Conservation (phyloP, 805 yeast species). For the Nakazawaea holstii region DNA sequence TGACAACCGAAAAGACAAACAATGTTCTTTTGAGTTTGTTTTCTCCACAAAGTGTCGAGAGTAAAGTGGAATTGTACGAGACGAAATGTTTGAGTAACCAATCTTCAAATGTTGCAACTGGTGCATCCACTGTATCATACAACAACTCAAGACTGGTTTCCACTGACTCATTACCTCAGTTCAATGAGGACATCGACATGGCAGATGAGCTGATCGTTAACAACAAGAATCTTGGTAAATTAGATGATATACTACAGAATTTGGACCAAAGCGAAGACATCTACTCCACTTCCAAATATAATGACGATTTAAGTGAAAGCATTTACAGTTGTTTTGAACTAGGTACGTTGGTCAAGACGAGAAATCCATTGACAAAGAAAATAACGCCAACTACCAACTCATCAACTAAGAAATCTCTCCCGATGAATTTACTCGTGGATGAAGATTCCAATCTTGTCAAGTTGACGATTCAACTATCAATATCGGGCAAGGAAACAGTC, state of each 20-base stretch:
- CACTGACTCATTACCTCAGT: neutral
- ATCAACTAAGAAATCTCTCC: neutral
- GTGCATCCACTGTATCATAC: neutral
- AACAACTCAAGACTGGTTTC: neutral
- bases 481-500: constrained; percentile 3
- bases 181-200: neutral
- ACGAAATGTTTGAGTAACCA: constrained; percentile 16
- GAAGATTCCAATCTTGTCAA: constrained; percentile 21
- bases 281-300: neutral
- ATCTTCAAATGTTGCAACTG: neutral
- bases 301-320: neutral
- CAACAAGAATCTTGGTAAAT: constrained; percentile 7
- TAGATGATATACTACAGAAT: constrained; percentile 10
- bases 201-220: neutral
- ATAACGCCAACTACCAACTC: neutral
- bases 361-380: constrained; percentile 17
- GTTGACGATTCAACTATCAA: constrained; percentile 17
- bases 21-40: constrained; percentile 18
- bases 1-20: constrained; percentile 1
- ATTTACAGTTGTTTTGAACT: constrained; percentile 14
- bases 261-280: neutral
- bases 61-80: constrained; percentile 18
- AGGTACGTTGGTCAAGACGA: constrained; percentile 15
- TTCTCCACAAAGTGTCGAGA: constrained; percentile 22
- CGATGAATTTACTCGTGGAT: constrained; percentile 17